phyloP scores from a whole-genome alignment of 2,329 filamentous ascomycete species.

The Venturia carpophila region DNA sequence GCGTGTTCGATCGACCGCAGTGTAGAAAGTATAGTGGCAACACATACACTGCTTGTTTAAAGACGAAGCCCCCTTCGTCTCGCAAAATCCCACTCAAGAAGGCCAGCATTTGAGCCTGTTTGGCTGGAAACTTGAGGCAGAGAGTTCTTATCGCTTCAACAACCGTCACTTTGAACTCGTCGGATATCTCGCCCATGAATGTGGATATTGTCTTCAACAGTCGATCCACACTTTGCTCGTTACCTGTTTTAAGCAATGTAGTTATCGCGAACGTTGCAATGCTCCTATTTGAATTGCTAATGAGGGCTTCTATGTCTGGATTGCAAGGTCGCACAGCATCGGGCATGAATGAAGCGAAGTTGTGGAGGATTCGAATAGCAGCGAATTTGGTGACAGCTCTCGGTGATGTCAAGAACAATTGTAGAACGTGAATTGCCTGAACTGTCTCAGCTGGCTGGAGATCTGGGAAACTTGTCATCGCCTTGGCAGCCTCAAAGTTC shows the following conservation, averaged over 20 bases:
- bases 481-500: constrained; percentile 98
- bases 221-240: constrained; percentile 92
- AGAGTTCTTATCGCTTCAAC: constrained; percentile 95
- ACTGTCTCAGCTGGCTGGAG: constrained; percentile 85
- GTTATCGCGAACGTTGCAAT: constrained; percentile 98
- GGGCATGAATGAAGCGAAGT: constrained; percentile 94
- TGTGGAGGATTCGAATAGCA: constrained; percentile 90
- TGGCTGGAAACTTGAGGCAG: constrained; percentile 94
- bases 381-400: constrained; percentile 96
- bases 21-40: neutral
- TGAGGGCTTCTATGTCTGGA: constrained; percentile 91
- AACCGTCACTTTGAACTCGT: constrained; percentile 99
- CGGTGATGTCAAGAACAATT: constrained; percentile 93
- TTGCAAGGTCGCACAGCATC: constrained; percentile 89
- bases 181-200: constrained; percentile 98
- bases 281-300: constrained; percentile 92
- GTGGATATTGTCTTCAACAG: constrained; percentile 97
- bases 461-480: constrained; percentile 90
- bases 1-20: neutral
- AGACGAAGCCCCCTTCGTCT: constrained; percentile 96
- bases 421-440: constrained; percentile 88
- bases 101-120: constrained; percentile 94
- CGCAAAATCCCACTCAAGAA: constrained; percentile 96
- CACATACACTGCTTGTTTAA: constrained; percentile 72
- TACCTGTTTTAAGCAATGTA: constrained; percentile 94